Conservation (phyloP, 1,284 basidiomycete species). For the Melampsora abietis-canadensis region DNA sequence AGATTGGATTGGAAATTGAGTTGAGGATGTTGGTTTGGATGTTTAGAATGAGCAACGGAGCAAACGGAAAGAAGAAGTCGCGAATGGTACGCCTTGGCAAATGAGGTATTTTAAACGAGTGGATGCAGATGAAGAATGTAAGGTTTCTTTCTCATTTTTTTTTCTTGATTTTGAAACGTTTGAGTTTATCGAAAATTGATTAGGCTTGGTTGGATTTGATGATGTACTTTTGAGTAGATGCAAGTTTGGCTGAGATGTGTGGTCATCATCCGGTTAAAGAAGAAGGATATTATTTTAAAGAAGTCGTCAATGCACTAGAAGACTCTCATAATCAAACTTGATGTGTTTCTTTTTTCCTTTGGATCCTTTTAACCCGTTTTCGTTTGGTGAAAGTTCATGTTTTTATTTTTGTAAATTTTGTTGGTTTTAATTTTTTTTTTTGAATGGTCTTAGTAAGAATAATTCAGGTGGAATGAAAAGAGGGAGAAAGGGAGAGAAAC, state of each 20-base stretch:
- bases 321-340: too few species aligned
- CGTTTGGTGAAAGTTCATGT: too few species aligned
- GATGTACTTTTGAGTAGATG: slow-evolving; percentile 2
- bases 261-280: slow-evolving; percentile 15
- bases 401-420: too few species aligned
- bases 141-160: slow-evolving; percentile 28
- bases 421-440: too few species aligned
- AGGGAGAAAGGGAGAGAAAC: too few species aligned
- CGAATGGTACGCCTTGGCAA: slow-evolving; percentile 69
- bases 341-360: too few species aligned
- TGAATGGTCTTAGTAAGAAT: too few species aligned
- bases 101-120: slow-evolving; percentile 52
- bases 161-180: neutral
- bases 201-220: neutral
- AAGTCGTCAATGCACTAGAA: neutral
- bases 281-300: slow-evolving; percentile 33
- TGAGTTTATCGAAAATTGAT: neutral
- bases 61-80: slow-evolving; percentile 75
- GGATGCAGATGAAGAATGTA: slow-evolving; percentile 53
- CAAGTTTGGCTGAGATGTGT: slow-evolving; percentile 26
- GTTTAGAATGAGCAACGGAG: slow-evolving; percentile 94
- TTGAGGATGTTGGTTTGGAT: slow-evolving; percentile 1
- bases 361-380: too few species aligned
- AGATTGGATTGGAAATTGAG: neutral
- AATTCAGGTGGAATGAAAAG: too few species aligned